Percentiles rank a stretch among this genome's conserved stretches.
Conservation (phyloP, 2,329 filamentous ascomycete genomes). For the Fusarium decemcellulare region DNA sequence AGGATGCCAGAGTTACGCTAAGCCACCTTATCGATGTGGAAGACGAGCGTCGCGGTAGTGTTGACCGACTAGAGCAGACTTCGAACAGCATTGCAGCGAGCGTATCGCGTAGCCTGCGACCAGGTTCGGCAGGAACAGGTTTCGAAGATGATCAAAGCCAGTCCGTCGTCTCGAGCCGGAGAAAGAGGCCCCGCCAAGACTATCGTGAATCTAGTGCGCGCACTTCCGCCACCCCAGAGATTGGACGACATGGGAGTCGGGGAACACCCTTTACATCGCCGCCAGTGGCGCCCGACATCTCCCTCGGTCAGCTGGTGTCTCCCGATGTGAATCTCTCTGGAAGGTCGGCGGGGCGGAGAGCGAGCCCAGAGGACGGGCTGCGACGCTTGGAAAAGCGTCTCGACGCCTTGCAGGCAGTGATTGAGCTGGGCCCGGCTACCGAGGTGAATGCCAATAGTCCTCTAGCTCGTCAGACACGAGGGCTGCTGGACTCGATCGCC, state of each 20-base stretch:
- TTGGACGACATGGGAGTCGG: not conserved
- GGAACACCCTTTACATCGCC: constrained; percentile 6
- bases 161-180: not conserved
- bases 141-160: not conserved
- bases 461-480: constrained; percentile 10
- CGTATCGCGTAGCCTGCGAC: not conserved
- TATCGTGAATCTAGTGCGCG: not conserved
- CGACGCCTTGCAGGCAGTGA: not conserved
- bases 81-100: not conserved
- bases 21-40: not conserved
- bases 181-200: constrained; percentile 5
- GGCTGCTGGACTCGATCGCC: constrained; percentile 12
- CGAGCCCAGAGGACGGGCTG: not conserved
- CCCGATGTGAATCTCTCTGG: not conserved
- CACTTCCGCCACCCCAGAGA: constrained; percentile 2
- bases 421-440: constrained; percentile 5
- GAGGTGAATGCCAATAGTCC: constrained; percentile 3
- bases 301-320: not conserved
- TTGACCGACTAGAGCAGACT: not conserved
- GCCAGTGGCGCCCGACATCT: not conserved
- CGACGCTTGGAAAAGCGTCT: not conserved
- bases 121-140: not conserved
- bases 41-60: not conserved
- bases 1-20: not conserved
- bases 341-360: not conserved